A percentile compares a stretch with the other conserved stretches of the same genome.
phyloP scores from a whole-genome alignment of 2,329 filamentous ascomycete species.

The Cryphonectria radicalis region DNA sequence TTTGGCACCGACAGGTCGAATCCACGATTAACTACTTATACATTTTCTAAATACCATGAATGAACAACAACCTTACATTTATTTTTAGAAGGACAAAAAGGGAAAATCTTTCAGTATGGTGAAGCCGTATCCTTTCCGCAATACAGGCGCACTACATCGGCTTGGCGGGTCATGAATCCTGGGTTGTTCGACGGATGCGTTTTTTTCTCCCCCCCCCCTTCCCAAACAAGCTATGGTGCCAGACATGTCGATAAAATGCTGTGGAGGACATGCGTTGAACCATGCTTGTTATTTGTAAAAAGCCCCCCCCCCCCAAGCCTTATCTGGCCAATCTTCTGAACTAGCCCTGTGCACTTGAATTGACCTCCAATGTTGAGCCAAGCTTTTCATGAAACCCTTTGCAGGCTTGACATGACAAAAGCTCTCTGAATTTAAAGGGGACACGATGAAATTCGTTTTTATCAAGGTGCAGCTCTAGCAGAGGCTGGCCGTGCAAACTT shows the following conservation, averaged over 20 bases:
- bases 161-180: not conserved
- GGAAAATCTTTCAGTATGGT: not conserved
- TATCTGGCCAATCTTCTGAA: not conserved
- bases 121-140: not conserved
- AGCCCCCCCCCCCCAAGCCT: not conserved
- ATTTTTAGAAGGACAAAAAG: no score
- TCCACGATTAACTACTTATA: not conserved
- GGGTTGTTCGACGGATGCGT: not conserved
- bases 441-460: not conserved
- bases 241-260: not conserved
- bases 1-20: not conserved
- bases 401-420: not conserved
- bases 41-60: not conserved
- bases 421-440: not conserved
- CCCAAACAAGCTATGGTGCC: not conserved
- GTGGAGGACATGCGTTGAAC: not conserved
- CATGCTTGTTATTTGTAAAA: not conserved
- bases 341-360: not conserved
- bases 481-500: not conserved
- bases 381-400: not conserved
- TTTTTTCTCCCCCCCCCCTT: no score
- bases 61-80: not conserved
- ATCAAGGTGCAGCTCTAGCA: not conserved
- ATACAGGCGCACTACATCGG: not conserved
- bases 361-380: not conserved